A percentile compares a stretch with the other conserved stretches of the same genome.
These are phyloP conservation scores for Mycosphaerella sp. DNA, from an alignment of 2,329 filamentous ascomycete genomes.

Conservation along the genomic window DNA sequence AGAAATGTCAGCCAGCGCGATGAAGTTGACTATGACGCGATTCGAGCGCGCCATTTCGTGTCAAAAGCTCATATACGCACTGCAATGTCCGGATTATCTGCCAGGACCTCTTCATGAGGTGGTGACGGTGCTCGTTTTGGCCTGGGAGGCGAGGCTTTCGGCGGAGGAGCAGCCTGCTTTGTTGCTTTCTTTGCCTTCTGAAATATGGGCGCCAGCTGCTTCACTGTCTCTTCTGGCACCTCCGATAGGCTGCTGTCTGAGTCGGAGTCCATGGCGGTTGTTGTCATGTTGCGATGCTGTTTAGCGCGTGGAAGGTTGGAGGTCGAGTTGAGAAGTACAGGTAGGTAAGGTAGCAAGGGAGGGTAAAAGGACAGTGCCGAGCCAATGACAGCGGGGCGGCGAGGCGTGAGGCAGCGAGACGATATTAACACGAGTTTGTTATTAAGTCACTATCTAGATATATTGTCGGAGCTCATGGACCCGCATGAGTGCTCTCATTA, in stretches of 20 bases:
- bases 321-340: constrained; percentile 9
- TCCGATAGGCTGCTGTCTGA: constrained; percentile 54
- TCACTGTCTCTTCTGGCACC: constrained; percentile 52
- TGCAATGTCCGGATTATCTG: constrained; percentile 86
- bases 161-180: constrained; percentile 42
- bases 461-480: not conserved
- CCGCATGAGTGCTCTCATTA: not conserved
- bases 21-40: constrained; percentile 22
- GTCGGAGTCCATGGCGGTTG: constrained; percentile 44
- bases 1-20: constrained; percentile 39
- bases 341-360: constrained; percentile 10
- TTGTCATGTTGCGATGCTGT: constrained; percentile 28
- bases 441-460: constrained; percentile 17
- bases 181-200: constrained; percentile 37
- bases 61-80: constrained; percentile 53
- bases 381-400: constrained; percentile 17
- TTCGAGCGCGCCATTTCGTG: constrained; percentile 28
- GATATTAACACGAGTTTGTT: constrained; percentile 8
- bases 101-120: constrained; percentile 80
- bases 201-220: constrained; percentile 35
- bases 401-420: constrained; percentile 11
- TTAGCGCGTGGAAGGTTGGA: constrained; percentile 18
- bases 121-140: constrained; percentile 77
- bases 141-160: constrained; percentile 31
- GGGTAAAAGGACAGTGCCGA: constrained; percentile 14